Evolutionary conservation across 176 grass and related monocot genomes (phyloP).

Genomic region (Hyparrhenia diplandra): DNA sequence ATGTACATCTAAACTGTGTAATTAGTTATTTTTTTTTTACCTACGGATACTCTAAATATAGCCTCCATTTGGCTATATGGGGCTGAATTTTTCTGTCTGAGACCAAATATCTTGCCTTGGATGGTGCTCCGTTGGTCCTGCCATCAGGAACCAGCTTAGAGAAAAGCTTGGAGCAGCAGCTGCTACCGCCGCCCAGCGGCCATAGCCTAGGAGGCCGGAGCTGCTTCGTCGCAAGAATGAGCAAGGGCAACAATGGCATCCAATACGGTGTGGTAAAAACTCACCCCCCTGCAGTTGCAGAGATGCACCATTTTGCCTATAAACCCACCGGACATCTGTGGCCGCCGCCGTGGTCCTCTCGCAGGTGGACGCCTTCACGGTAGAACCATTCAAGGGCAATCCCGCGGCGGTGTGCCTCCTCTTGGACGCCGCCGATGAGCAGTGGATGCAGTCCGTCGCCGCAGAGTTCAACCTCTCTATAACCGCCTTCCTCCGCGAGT

Average conservation of each 20-base stretch:
- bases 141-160: too few relatives aligned
- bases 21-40: too few relatives aligned
- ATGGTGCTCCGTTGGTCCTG: too few relatives aligned
- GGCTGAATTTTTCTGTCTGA: too few relatives aligned
- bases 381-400: constrained; percentile 65
- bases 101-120: too few relatives aligned
- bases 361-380: constrained; percentile 75
- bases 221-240: constrained; percentile 21
- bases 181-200: background rate
- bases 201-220: background rate
- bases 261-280: constrained; percentile 45
- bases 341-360: background rate
- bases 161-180: too few relatives aligned
- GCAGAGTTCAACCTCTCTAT: constrained; percentile 70
- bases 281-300: background rate
- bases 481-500: constrained; percentile 50
- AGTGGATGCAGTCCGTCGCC: constrained; percentile 76
- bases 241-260: constrained; percentile 31
- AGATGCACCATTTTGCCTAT: too few relatives aligned
- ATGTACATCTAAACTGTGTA: too few relatives aligned
- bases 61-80: too few relatives aligned
- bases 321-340: background rate
- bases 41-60: too few relatives aligned
- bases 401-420: constrained; percentile 68
- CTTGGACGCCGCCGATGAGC: constrained; percentile 12